A percentile compares a stretch with the other conserved stretches of the same genome.
These are phyloP conservation scores for Myxozyma lipomycoides DNA, from an alignment of 805 yeast species.

Conservation along the genomic window DNA sequence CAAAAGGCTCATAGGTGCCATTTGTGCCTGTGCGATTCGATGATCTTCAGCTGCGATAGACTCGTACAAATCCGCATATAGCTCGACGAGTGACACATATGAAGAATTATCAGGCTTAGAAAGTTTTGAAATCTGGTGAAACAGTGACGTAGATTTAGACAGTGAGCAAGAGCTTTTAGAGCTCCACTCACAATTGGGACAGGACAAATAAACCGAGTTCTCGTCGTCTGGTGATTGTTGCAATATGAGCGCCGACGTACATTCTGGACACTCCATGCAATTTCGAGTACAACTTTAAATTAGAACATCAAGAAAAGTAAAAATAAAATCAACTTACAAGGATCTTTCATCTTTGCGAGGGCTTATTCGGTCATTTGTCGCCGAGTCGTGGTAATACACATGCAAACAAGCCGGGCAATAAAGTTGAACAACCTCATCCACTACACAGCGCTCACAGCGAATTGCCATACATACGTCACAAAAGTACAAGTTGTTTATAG, in stretches of 20 bases:
- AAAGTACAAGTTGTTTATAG: slow-evolving; percentile 36
- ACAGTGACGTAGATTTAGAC: slow-evolving; percentile 9
- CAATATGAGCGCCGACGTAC: slow-evolving; percentile 29
- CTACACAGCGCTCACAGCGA: slow-evolving; percentile 39
- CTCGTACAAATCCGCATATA: slow-evolving; percentile 7
- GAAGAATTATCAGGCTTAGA: background rate
- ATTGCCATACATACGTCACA: slow-evolving; percentile 38
- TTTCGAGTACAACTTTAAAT: slow-evolving; percentile 34
- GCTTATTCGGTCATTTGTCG: background rate
- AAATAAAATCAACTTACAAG: background rate
- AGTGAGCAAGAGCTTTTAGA: background rate
- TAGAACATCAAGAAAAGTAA: background rate
- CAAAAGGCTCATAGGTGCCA: slow-evolving; percentile 1
- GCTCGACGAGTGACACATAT: slow-evolving; percentile 2
- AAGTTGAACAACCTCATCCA: slow-evolving; percentile 35
- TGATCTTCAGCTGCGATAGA: slow-evolving; percentile 7
- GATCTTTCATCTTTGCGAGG: background rate
- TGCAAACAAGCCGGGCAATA: slow-evolving; percentile 40
- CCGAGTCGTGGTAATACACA: slow-evolving; percentile 32
- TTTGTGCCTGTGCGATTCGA: background rate
- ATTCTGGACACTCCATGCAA: slow-evolving; percentile 39
- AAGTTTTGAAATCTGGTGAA: slow-evolving; percentile 11
- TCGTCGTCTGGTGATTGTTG: slow-evolving; percentile 1
- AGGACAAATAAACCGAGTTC: slow-evolving; percentile 3
- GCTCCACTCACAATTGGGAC: background rate